Evolutionary conservation across 208 protist genomes (phyloP).

Genomic region (Crithidia expoeki): DNA sequence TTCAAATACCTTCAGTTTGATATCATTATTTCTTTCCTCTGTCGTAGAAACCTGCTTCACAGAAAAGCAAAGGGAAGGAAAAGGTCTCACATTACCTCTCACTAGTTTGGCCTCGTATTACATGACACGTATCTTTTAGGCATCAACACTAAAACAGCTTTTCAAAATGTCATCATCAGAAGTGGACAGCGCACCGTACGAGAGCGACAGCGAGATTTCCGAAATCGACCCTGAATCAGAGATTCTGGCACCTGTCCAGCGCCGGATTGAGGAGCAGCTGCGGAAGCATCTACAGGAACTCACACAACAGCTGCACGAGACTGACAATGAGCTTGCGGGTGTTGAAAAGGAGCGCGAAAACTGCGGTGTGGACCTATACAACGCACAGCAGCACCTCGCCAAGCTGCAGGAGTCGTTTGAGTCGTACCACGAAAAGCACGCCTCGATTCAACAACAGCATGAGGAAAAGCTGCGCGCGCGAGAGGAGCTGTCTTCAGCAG

Average conservation of each 20-base stretch:
- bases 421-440: conserved; percentile 88
- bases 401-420: conserved; percentile 94
- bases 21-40: too few species aligned
- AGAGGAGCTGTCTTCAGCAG: conserved; percentile 60
- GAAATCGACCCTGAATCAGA: conserved; percentile 89
- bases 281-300: conserved; percentile 87
- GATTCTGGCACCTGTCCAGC: conserved; percentile 85
- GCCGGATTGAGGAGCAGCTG: conserved; percentile 90
- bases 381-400: conserved; percentile 94
- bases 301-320: conserved; percentile 84
- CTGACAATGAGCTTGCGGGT: conserved; percentile 72
- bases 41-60: too few species aligned
- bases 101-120: too few species aligned
- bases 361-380: conserved; percentile 95
- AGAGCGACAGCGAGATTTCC: conserved; percentile 83
- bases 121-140: too few species aligned
- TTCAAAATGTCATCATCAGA: conserved; percentile 33
- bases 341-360: conserved; percentile 89
- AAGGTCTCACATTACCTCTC: too few species aligned
- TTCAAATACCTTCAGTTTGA: too few species aligned
- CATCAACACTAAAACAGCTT: too few species aligned
- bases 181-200: conserved; percentile 57
- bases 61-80: too few species aligned
- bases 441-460: conserved; percentile 68
- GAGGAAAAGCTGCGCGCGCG: conserved; percentile 82